phyloP scores from a whole-genome alignment of 2,329 filamentous ascomycete genomes.

The Hypoxylon sp. region DNA sequence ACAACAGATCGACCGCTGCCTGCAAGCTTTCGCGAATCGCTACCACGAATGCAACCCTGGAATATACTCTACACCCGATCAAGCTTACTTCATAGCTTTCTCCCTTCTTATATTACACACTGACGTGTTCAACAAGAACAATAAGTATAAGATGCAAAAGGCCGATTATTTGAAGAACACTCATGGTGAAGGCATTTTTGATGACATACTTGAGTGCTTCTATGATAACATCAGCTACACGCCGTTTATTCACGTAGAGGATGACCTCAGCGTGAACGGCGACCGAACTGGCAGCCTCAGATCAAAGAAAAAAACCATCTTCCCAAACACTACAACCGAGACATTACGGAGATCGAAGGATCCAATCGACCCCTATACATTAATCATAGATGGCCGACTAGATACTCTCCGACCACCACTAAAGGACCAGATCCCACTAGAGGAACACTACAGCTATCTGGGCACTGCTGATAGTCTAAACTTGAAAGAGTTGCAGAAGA shows the following conservation, averaged over 20 bases:
- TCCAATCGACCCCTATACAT: slow-evolving; percentile 92
- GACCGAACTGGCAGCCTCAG: slow-evolving; percentile 80
- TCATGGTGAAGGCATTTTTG: slow-evolving; percentile 88
- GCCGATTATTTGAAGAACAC: slow-evolving; percentile 96
- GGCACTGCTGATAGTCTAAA: slow-evolving; percentile 83
- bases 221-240: slow-evolving; percentile 99
- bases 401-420: slow-evolving; percentile 86
- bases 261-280: slow-evolving; percentile 84
- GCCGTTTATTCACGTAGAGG: slow-evolving; percentile 97
- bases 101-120: slow-evolving; percentile 96
- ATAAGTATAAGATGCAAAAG: slow-evolving; percentile 99
- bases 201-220: slow-evolving; percentile 94
- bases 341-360: slow-evolving; percentile 78
- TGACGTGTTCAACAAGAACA: slow-evolving; percentile 99
- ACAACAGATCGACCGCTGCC: slow-evolving; percentile 94
- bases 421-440: slow-evolving; percentile 91
- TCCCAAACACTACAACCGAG: slow-evolving; percentile 75
- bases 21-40: slow-evolving; percentile 94
- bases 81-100: slow-evolving; percentile 98
- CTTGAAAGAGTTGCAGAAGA: slow-evolving; percentile 83
- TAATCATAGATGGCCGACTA: slow-evolving; percentile 91
- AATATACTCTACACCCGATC: slow-evolving; percentile 89
- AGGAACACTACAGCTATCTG: slow-evolving; percentile 91
- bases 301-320: slow-evolving; percentile 76
- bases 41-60: slow-evolving; percentile 99